Evolutionary conservation across 139 green algal species (phyloP), one percentile per base, ranked within the genome.

Genomic region (Chlamydomonas eustigma): DNA sequence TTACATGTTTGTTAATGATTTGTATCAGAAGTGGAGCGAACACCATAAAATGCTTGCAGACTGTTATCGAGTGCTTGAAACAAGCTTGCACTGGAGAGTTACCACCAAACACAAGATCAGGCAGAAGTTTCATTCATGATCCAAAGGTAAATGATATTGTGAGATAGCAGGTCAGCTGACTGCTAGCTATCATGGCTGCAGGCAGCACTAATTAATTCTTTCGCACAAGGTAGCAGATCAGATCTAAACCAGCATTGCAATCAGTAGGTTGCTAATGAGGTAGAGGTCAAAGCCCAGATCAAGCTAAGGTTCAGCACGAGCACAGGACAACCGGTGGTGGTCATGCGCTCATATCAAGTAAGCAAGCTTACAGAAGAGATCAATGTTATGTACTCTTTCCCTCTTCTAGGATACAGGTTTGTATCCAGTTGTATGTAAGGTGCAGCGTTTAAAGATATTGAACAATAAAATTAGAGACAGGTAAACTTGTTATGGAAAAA

Each of bases 51-150:
- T n/a, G n/a, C n/a, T 0, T 84, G 76, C 90, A 98, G 94, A 99
- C 96, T 1, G 88, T 99, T n/a, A 99, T 99, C 37, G 96, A 99
- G 82, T 98, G 93, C 80, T 82, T 99, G 30, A 97, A 96, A 72
- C 89, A 95, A 80, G 94, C 93, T 0, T 95, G 86, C 76, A 98
- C 96, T 2, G 96, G 96, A 2, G 91, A 95, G 75, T 84, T 99
- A 71, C 96, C 96, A 12, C 96, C 96, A 37, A 98, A 97, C 86
- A 91, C 88, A 0, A 83, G 87, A 18, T 87, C 76, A 28, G 93
- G 95, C 0, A 89, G 97, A 76, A 90, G 78, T 77, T 98, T 98
- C 81, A 90, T 98, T 28, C 93, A 98, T 79, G 95, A 90, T 69
- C 85, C 85, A 22, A 87, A 87, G 79, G 81, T 86, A 33, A 30